A percentile compares a stretch with the other conserved stretches of the same genome.
Conservation (phyloP, 495 filamentous ascomycete species). For the Hyaloscypha bicolor region DNA sequence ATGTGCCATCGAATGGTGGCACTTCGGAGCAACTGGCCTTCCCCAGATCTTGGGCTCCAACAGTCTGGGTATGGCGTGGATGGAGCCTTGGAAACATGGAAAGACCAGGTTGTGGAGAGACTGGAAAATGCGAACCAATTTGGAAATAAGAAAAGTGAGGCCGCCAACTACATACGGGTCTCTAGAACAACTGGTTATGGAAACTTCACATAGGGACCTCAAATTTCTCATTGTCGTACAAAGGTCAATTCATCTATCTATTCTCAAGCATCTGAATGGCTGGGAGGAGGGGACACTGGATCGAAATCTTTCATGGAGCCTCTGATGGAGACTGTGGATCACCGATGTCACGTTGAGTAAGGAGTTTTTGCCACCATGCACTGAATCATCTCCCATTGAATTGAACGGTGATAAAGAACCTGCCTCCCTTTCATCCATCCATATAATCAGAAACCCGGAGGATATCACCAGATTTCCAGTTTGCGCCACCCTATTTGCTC, state of each 20-base stretch:
- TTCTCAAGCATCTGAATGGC: neutral
- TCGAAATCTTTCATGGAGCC: neutral
- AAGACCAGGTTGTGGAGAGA: neutral
- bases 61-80: neutral
- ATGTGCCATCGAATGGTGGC: neutral
- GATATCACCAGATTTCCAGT: conserved; percentile 14
- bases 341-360: neutral
- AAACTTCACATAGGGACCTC: neutral
- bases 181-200: neutral
- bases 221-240: neutral
- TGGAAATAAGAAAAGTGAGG: neutral
- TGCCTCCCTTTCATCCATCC: conserved; percentile 10
- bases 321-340: neutral
- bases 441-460: conserved; percentile 14
- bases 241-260: neutral
- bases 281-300: neutral
- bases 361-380: neutral
- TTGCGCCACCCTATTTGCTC: conserved; percentile 24
- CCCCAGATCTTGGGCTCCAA: neutral
- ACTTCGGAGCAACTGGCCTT: conserved; percentile 2
- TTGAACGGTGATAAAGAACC: neutral
- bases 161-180: neutral
- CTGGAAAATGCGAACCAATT: neutral
- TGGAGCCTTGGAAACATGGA: neutral
- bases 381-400: conserved; percentile 12